Evolutionary conservation across 768 basidiomycete species (phyloP).

Genomic region (Tremella mesenterica): DNA sequence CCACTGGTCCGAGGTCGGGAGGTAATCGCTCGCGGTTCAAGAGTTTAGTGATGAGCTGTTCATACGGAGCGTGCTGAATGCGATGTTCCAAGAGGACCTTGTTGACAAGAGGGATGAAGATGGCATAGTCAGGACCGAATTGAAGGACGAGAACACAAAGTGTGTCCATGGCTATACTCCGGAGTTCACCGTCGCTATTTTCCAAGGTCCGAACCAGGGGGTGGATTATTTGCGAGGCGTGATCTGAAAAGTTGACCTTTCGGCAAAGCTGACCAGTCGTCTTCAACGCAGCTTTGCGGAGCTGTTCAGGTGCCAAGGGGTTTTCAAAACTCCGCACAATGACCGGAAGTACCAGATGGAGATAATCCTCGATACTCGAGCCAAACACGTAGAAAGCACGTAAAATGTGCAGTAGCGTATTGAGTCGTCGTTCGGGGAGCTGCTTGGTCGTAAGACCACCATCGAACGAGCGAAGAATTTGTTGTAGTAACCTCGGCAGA

Average conservation of each 20-base stretch:
- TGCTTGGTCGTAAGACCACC: constrained; percentile 37
- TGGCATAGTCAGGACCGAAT: constrained; percentile 90
- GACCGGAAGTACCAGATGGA: constrained; percentile 91
- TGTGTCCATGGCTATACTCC: constrained; percentile 81
- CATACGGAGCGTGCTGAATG: constrained; percentile 74
- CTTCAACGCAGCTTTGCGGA: constrained; percentile 81
- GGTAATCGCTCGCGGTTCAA: constrained; percentile 85
- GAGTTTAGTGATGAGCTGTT: constrained; percentile 76
- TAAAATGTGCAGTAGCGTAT: constrained; percentile 65
- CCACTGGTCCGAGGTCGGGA: constrained; percentile 67
- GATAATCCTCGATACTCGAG: constrained; percentile 90
- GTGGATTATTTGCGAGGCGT: constrained; percentile 93
- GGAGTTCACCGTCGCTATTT: constrained; percentile 58
- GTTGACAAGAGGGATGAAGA: constrained; percentile 94
- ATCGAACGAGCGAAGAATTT: constrained; percentile 62
- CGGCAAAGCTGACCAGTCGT: constrained; percentile 83
- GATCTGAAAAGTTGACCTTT: constrained; percentile 94
- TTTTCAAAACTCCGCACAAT: constrained; percentile 87
- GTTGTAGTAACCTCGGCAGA: constrained; percentile 77
- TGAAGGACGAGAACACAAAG: constrained; percentile 86
- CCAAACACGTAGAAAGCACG: constrained; percentile 94
- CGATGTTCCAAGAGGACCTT: constrained; percentile 76
- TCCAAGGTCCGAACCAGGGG: constrained; percentile 82
- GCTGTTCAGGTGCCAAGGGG: constrained; percentile 58
- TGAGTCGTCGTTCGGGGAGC: constrained; percentile 57